A percentile compares a stretch with the other conserved stretches of the same genome.
phyloP scores from a whole-genome alignment of 257 asterid genomes.

The Rubia yunnanensis region DNA sequence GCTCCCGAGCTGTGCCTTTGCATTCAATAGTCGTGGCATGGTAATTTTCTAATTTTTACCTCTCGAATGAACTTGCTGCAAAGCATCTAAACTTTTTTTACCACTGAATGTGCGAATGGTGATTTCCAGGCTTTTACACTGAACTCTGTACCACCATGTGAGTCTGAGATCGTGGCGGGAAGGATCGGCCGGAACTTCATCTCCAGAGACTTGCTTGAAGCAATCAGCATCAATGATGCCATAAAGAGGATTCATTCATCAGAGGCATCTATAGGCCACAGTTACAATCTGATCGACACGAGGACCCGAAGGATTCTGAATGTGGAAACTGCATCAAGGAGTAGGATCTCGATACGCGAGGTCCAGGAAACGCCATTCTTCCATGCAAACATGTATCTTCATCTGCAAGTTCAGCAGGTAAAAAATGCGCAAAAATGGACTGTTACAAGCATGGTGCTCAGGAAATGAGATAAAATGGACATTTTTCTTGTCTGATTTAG shows the following conservation, averaged over 20 bases:
- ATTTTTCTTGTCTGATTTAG: constrained; percentile 30
- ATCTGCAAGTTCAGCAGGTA: constrained; percentile 78
- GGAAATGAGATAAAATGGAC: background rate
- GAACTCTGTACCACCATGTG: constrained; percentile 75
- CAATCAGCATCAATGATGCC: constrained; percentile 64
- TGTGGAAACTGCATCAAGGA: constrained; percentile 80
- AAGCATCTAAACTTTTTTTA: background rate
- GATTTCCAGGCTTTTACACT: constrained; percentile 62
- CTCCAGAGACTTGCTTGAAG: constrained; percentile 76
- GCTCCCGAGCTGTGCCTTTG: constrained; percentile 95
- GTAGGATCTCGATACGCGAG: constrained; percentile 50
- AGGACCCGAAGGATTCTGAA: constrained; percentile 60
- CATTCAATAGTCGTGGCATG: constrained; percentile 73
- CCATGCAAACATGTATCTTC: constrained; percentile 87
- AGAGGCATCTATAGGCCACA: constrained; percentile 69
- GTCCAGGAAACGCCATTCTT: constrained; percentile 60
- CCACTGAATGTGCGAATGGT: background rate
- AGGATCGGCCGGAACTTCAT: constrained; percentile 73
- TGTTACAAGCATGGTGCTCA: too few species aligned
- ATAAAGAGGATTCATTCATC: constrained; percentile 49
- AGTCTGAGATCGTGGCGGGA: constrained; percentile 61
- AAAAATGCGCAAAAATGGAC: constrained; percentile 5
- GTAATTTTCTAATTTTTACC: constrained; percentile 19
- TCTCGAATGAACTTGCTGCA: background rate
- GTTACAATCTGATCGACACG: constrained; percentile 66